phyloP scores from a whole-genome alignment of 148 eudicot genomes.

The Camellia lanceoleosa region DNA sequence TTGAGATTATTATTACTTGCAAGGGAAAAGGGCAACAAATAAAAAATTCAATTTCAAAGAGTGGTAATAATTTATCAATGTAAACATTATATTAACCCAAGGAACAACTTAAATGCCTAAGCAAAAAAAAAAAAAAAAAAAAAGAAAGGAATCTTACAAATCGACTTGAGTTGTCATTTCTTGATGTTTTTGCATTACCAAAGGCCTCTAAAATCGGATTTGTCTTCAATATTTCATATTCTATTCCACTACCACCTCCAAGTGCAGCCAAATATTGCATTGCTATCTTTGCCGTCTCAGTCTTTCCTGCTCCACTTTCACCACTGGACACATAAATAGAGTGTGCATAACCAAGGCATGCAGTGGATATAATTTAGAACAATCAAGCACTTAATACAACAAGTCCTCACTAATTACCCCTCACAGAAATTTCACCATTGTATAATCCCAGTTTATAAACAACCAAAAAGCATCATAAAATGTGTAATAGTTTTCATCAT shows the following conservation, averaged over 20 bases:
- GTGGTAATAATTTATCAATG: background rate
- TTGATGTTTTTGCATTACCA: constrained; percentile 95
- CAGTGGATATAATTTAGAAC: background rate
- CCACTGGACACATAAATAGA: constrained; percentile 50
- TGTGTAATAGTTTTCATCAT: background rate
- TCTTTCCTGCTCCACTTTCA: constrained; percentile 99
- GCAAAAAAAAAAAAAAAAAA: constrained; percentile 7
- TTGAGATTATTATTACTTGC: constrained; percentile 12
- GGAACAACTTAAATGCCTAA: background rate
- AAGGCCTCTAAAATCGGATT: constrained; percentile 94
- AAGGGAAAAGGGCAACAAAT: constrained; percentile 4
- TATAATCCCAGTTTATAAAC: background rate
- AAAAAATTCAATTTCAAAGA: constrained; percentile 5
- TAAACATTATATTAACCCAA: background rate
- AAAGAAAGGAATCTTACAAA: constrained; percentile 62
- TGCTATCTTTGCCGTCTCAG: constrained; percentile 98
- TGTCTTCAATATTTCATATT: constrained; percentile 83
- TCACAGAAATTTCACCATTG: background rate
- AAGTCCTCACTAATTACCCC: background rate
- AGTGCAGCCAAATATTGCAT: constrained; percentile 99
- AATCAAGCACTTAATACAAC: background rate
- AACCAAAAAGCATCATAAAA: background rate
- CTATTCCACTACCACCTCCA: constrained; percentile 98
- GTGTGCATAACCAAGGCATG: constrained; percentile 21
- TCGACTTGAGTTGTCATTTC: constrained; percentile 96